Conservation (phyloP, 129 eudicot species). For the Saposhnikovia divaricata region DNA sequence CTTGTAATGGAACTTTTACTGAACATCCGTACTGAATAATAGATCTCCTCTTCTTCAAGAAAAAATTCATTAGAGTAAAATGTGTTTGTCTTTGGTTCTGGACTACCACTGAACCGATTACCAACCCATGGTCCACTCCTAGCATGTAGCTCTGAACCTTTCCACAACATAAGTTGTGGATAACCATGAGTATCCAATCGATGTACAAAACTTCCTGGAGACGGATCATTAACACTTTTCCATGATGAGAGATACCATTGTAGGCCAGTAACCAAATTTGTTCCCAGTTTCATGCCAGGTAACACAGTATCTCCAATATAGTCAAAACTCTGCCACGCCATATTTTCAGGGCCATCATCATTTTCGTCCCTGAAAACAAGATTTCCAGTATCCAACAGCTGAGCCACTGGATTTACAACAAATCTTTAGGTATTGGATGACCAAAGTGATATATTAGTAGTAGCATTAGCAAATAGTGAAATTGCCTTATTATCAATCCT, state of each 20-base stretch:
- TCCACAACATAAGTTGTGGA: background rate
- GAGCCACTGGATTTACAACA: background rate
- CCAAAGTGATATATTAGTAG: background rate
- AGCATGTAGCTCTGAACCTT: background rate
- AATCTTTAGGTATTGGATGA: background rate
- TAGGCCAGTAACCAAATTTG: background rate
- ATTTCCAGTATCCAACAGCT: conserved; percentile 21
- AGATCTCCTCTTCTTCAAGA: background rate
- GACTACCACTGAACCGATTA: background rate
- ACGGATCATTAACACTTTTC: background rate
- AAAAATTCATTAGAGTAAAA: background rate
- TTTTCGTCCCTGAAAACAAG: conserved; percentile 9
- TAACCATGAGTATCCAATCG: background rate
- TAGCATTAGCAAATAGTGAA: background rate
- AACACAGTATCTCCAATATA: background rate
- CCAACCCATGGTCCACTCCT: background rate
- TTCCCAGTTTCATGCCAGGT: background rate
- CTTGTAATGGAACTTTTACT: background rate
- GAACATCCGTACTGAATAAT: background rate
- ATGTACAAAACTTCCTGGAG: background rate
- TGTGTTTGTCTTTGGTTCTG: background rate
- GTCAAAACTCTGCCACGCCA: background rate
- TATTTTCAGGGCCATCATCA: background rate
- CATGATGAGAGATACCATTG: background rate
- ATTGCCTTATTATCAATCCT: background rate